Evolutionary conservation across 495 filamentous ascomycete genomes (phyloP), one percentile per base, ranked within the genome.

Genomic region (Annulohypoxylon stygium): DNA sequence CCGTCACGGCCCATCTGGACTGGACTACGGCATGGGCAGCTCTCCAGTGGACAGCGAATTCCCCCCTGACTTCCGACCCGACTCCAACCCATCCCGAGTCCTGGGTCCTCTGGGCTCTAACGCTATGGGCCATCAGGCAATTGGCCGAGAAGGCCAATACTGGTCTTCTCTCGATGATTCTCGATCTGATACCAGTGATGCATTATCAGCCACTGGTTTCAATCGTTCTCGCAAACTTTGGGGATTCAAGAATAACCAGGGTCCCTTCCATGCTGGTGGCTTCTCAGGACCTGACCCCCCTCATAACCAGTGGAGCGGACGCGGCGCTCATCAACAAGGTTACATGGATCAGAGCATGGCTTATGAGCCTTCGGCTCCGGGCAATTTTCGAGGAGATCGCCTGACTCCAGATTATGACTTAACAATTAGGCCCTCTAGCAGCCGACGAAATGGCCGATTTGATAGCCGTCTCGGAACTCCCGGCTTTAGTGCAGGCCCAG

Each of bases 161-260:
- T 95, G 92, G 93, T 64, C 81, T 57, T 58, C 76, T 26, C 87
- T 88, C 69, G 92, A 95, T 45, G 93, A 95, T 76, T 81, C 86
- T 61, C 88, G 87, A 39, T 91, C 90, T 43, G 85, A 89, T 48
- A 89, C 88, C 61, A 86, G 88, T 47, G 92, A 93, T 75, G 79
- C 86, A 39, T 73, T 89, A 70, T 90, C 90, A 64, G 80, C 86
- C 55, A 87, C 82, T 47, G 88, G 84, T 4, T 90, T 88, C 77
- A 90, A 85, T 77, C 86, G 88, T 69, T 72, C 86, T 70, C 87
- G 89, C 55, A 89, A 85, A 53, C 88, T 91, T 71, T 95, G 92
- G 92, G 83, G 80, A 48, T 79, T 79, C 45, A 82, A 80, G 72
- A 76, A 79, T 50, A 62, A 72, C 26, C 75, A 76, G 18, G 74